Conservation (phyloP, 2,329 filamentous ascomycete species). For the Hysterium pulicare region DNA sequence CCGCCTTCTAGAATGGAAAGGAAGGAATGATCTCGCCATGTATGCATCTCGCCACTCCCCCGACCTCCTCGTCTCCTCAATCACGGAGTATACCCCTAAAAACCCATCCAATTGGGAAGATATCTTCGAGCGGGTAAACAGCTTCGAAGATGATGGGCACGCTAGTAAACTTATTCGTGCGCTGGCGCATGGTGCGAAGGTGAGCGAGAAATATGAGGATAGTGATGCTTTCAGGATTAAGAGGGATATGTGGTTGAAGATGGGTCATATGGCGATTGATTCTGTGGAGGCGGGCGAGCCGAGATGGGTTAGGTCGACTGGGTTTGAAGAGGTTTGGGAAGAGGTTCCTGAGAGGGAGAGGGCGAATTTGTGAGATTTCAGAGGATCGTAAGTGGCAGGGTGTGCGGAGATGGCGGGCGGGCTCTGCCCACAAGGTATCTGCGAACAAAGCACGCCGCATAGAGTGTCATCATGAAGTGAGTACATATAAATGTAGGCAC, state of each 20-base stretch:
- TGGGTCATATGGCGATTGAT: slow-evolving; percentile 62
- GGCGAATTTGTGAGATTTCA: slow-evolving; percentile 16
- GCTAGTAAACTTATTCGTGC: slow-evolving; percentile 71
- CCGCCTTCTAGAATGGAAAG: slow-evolving; percentile 78
- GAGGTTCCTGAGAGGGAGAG: slow-evolving; percentile 28
- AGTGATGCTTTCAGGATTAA: slow-evolving; percentile 49
- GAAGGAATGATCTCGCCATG: slow-evolving; percentile 67
- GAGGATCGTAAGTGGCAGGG: too few relatives aligned
- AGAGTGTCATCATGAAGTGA: too few relatives aligned
- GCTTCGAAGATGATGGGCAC: slow-evolving; percentile 73
- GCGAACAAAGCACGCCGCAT: too few relatives aligned
- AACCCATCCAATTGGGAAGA: slow-evolving; percentile 37
- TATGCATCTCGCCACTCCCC: slow-evolving; percentile 69
- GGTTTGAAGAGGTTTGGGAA: slow-evolving; percentile 65
- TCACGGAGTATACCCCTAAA: slow-evolving; percentile 58
- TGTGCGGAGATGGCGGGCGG: too few relatives aligned
- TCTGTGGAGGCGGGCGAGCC: slow-evolving; percentile 53
- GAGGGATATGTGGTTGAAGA: slow-evolving; percentile 57
- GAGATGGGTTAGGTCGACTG: slow-evolving; percentile 60
- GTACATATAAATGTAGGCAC: too few relatives aligned
- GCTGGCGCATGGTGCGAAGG: slow-evolving; percentile 59
- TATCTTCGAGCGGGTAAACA: slow-evolving; percentile 46
- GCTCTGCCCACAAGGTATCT: too few relatives aligned
- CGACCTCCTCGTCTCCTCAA: slow-evolving; percentile 55
- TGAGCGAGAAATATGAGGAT: slow-evolving; percentile 46